Evolutionary conservation across 2,329 filamentous ascomycete species (phyloP).

Genomic region (Byssoonygena ceratinophila): DNA sequence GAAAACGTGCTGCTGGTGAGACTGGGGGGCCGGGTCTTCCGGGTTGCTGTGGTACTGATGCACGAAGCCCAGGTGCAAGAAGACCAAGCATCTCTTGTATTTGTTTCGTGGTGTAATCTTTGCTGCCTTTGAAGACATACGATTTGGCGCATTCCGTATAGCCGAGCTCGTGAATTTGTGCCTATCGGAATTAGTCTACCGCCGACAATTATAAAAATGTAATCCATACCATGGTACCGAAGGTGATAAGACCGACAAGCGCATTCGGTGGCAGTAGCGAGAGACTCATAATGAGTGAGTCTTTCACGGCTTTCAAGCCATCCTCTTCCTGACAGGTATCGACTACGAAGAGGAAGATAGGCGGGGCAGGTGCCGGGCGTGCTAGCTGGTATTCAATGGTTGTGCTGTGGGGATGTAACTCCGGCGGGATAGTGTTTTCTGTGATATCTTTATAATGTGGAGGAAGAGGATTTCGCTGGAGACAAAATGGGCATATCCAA

Average conservation of each 20-base stretch:
- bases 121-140: conserved; percentile 94
- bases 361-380: conserved; percentile 53
- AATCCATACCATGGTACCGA: conserved; percentile 71
- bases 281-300: conserved; percentile 57
- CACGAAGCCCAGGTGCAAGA: conserved; percentile 59
- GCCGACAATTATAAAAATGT: neutral
- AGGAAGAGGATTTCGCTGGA: conserved; percentile 55
- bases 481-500: conserved; percentile 60
- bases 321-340: conserved; percentile 61
- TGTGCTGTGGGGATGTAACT: conserved; percentile 54
- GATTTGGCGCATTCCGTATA: conserved; percentile 98
- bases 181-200: conserved; percentile 38
- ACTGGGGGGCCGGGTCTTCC: conserved; percentile 63
- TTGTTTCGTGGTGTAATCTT: conserved; percentile 96
- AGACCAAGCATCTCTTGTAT: conserved; percentile 99
- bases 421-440: conserved; percentile 53
- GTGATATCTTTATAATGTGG: conserved; percentile 61
- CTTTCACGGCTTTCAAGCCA: conserved; percentile 55
- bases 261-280: conserved; percentile 53
- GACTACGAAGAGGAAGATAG: conserved; percentile 58
- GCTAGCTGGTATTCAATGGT: conserved; percentile 57
- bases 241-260: conserved; percentile 55
- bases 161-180: conserved; percentile 94
- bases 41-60: conserved; percentile 60
- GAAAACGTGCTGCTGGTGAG: conserved; percentile 76